Conservation (phyloP, 495 filamentous ascomycete species). For the Schizothecium vesticola region DNA sequence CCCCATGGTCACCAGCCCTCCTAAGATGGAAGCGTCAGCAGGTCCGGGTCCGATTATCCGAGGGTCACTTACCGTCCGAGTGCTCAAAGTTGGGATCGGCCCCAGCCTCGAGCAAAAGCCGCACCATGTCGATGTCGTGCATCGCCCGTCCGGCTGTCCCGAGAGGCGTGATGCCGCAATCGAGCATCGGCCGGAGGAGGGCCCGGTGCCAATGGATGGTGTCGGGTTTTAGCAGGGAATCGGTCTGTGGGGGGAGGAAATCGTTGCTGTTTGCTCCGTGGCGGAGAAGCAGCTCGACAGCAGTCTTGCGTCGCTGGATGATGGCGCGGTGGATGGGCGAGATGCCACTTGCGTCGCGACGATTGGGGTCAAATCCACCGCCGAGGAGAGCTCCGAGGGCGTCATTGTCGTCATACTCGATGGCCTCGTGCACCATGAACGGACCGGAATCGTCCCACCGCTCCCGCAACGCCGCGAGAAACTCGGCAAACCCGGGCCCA, state of each 20-base stretch:
- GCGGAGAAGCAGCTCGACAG: conserved; percentile 9
- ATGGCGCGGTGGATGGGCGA: conserved; percentile 19
- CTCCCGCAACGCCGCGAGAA: conserved; percentile 11
- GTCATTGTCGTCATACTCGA: not conserved
- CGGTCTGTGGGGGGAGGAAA: not conserved
- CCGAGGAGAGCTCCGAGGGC: not conserved
- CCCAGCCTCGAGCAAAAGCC: not conserved
- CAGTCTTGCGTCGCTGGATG: conserved; percentile 4
- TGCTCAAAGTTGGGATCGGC: not conserved
- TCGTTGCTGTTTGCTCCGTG: conserved; percentile 15
- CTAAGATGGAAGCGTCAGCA: not conserved
- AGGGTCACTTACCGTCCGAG: not conserved
- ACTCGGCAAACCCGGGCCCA: conserved; percentile 1
- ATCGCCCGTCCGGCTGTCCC: not conserved
- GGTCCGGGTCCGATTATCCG: not conserved
- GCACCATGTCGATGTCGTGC: not conserved
- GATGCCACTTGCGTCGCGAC: not conserved
- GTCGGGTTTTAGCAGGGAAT: not conserved
- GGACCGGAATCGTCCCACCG: conserved; percentile 8
- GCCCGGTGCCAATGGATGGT: not conserved
- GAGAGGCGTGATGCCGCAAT: conserved; percentile 3
- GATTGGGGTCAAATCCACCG: conserved; percentile 13
- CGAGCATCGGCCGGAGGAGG: not conserved
- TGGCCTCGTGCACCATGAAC: conserved; percentile 5
- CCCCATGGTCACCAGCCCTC: not conserved